Base-by-base conservation (phyloP, 305 asterid genomes). In the Withania somnifera region DNA sequence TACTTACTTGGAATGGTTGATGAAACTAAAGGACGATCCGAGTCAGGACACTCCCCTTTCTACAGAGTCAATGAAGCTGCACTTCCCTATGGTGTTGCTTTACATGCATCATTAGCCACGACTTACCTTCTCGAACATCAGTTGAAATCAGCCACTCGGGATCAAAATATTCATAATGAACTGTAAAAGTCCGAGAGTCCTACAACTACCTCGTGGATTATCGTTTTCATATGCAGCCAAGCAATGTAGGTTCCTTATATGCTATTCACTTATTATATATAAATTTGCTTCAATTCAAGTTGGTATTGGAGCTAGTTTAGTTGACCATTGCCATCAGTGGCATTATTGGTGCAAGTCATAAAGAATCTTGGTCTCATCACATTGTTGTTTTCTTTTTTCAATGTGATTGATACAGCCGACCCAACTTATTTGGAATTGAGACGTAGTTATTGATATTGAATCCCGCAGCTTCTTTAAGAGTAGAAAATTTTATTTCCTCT, bases 71-170 rank as follows among this genome's bases (percentile, higher is more conserved):
- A 92, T 14, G 97, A 92, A 86, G 91, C 88, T 82, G 90, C 85
- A 5, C 90, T 92, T 57, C 90, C 89, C 15, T 92, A 89, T 73
- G 95, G 95, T 32, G 91, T 91, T n/a, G 93, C 97, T 88, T 87
- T 92, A 57, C 95, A 92, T 7, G 97, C 95, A 57, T 88, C 95
- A 4, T 75, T 92, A 77, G 92, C 91, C 0, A 82, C 82, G 5
- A 86, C 90, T 0, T 89, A 90, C 80, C 90, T 92, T 32, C 86
- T 86, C 19, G 83, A 85, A 5, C 22, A 73, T 81, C 90, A 57
- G 67, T 40, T 88, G 10, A 66, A 86, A 54, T 38, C 19, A 58
- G 24, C 83, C 6, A 51, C 78, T 13, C 57, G 2, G 22, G 78
- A 83, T 1, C 69, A 24, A 57, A 83, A 80, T 79, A 77, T 40